These are phyloP conservation scores for Anaeromyces robustus DNA, from an alignment of 192 early-diverging fungal species.

Conservation along the genomic window DNA sequence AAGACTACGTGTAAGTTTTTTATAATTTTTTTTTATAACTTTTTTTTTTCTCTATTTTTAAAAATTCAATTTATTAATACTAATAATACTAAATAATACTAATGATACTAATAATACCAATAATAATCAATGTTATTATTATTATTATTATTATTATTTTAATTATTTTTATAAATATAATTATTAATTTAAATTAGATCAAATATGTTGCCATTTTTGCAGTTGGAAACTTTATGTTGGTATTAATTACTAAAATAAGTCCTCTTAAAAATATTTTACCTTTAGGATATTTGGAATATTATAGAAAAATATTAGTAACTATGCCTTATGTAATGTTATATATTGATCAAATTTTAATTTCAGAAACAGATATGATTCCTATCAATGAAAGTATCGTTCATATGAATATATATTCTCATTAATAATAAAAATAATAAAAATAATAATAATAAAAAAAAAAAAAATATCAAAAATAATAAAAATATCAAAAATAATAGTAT, in stretches of 20 bases:
- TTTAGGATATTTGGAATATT: neutral
- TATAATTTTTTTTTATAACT: no score
- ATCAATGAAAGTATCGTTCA: neutral
- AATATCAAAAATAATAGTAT: no score
- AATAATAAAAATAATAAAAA: neutral
- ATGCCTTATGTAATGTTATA: neutral
- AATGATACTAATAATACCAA: no score
- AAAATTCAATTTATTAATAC: no score
- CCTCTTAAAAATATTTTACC: neutral
- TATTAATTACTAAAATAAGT: neutral
- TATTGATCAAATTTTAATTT: neutral
- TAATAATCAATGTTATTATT: no score
- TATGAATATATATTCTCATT: neutral
- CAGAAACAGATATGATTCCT: neutral
- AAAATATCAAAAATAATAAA: no score
- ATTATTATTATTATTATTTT: neutral
- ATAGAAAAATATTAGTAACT: neutral
- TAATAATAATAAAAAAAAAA: no score
- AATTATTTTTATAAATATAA: neutral
- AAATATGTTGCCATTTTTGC: neutral
- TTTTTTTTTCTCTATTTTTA: no score
- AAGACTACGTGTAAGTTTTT: neutral
- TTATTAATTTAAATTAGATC: neutral
- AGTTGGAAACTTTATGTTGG: neutral
- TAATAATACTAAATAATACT: no score